Evolutionary conservation across 768 basidiomycete genomes (phyloP), one percentile per base, ranked within the genome.

Genomic region (Galerina sulciceps): DNA sequence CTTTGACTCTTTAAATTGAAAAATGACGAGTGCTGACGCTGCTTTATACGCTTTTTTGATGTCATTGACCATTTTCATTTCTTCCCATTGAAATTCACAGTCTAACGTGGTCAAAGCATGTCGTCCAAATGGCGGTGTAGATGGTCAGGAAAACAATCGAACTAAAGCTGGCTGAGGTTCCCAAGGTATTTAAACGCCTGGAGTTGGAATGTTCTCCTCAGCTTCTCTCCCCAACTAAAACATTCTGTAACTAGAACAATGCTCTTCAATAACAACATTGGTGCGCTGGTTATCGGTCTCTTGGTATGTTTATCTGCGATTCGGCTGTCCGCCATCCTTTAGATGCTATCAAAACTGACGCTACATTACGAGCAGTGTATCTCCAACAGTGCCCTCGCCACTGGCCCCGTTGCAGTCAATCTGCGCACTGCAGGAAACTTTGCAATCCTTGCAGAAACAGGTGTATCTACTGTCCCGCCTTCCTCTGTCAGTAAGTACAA

Each of bases 391-490:
- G 59, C 23, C 6, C 18, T 54, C 23, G 58, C 23, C 49, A 10
- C 38, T 37, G 49, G 49, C 6, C 49, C 63, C 4, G 23, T 35
- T 34, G 41, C 60, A 18, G 63, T 65, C 22, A 50, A 58, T 42
- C 58, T 65, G 18, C 40, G 58, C 15, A 57, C 58, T 14, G 58
- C 64, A 38, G 57, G 46, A 10, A 51, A 44, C 37, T 65, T 56
- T 49, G 55, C 59, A 5, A 46, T 65, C 42, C 55, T 65, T n/a
- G 42, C 64, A 9, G 38, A 63, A 42, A 10, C 61, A 3, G 61
- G 58, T n/a, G 49, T 65, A 18, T 59, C 61, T 11, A 65, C 61
- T 44, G 64, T 62, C n/a, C 61, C 64, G 14, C 20, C 45, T 23
- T 65, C 64, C 34, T 14, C 20, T 10, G 34, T 65, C 38, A 57